These are phyloP conservation scores for Saccharomycopsis hybrid DNA, from an alignment of 1,139 yeast species.

Conservation along the genomic window DNA sequence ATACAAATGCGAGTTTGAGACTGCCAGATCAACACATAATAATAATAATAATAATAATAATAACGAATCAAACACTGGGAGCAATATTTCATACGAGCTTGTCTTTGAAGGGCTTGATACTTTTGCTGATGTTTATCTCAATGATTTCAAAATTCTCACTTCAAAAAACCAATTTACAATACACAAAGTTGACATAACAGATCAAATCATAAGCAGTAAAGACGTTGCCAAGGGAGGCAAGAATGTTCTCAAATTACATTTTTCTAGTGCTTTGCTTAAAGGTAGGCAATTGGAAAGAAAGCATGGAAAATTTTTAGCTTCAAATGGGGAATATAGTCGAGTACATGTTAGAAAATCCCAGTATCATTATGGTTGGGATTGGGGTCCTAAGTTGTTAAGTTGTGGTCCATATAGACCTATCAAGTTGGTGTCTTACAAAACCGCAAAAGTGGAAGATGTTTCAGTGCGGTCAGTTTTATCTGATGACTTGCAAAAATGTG, in stretches of 20 bases:
- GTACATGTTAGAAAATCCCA: constrained; percentile 45
- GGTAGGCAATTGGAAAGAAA: constrained; percentile 27
- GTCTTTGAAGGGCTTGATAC: constrained; percentile 43
- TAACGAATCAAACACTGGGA: no score
- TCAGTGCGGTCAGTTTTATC: constrained; percentile 25
- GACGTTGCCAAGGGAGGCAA: constrained; percentile 20
- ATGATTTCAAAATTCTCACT: constrained; percentile 30
- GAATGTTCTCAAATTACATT: constrained; percentile 27
- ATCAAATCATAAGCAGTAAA: no score
- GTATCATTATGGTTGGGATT: constrained; percentile 54
- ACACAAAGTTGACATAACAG: constrained; percentile 25
- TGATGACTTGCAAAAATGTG: constrained; percentile 22
- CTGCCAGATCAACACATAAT: constrained; percentile 21
- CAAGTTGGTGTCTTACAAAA: constrained; percentile 29
- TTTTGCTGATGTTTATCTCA: constrained; percentile 35
- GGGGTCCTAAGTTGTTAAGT: constrained; percentile 46
- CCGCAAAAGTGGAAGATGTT: constrained; percentile 22
- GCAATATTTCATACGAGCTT: no score
- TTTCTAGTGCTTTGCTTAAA: constrained; percentile 28
- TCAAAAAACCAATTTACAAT: constrained; percentile 37
- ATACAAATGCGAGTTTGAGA: constrained; percentile 27
- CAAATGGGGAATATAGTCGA: constrained; percentile 26
- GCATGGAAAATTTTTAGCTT: constrained; percentile 23
- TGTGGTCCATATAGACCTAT: constrained; percentile 44
- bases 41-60: no score